Evolutionary conservation across 176 grass and related monocot species (phyloP).

Genomic region (Triticum dicoccoides): DNA sequence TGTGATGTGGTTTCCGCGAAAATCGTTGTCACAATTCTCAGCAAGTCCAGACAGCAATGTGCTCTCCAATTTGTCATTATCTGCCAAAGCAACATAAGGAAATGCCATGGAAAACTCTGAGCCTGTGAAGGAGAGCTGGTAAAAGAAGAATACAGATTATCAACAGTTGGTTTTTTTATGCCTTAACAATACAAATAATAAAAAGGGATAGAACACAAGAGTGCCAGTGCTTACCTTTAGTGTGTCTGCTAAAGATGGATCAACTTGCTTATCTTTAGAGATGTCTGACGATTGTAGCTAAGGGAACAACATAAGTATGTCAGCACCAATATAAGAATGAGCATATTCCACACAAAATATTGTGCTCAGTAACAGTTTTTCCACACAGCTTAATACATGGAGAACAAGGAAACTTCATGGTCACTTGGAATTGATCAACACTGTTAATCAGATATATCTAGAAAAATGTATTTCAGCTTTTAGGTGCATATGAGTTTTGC

Average conservation of each 20-base stretch:
- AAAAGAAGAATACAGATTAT: slow-evolving; percentile 22
- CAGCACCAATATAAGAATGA: slow-evolving; percentile 11
- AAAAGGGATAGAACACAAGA: not conserved
- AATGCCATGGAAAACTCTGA: slow-evolving; percentile 93
- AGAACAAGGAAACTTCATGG: not conserved
- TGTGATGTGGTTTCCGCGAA: slow-evolving; percentile 46
- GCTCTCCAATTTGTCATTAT: slow-evolving; percentile 67
- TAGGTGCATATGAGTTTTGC: not conserved
- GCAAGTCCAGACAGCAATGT: slow-evolving; percentile 68
- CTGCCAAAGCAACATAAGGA: slow-evolving; percentile 65
- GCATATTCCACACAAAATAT: not conserved
- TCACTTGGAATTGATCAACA: not conserved
- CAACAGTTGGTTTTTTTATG: not conserved
- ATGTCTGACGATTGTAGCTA: slow-evolving; percentile 87
- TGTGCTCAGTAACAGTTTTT: not conserved
- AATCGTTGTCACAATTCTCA: slow-evolving; percentile 64
- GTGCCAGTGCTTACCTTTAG: slow-evolving; percentile 55
- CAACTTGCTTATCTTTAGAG: slow-evolving; percentile 65
- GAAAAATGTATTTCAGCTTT: not conserved
- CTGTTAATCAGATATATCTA: not conserved
- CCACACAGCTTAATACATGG: not conserved
- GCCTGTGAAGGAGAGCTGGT: slow-evolving; percentile 54
- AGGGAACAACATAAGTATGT: slow-evolving; percentile 23
- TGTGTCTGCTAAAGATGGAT: slow-evolving; percentile 59
- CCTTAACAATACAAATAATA: not conserved